A percentile compares a stretch with the other conserved stretches of the same genome.
Conservation (phyloP, 306 rosid genomes). For the Cucurbita moschata region DNA sequence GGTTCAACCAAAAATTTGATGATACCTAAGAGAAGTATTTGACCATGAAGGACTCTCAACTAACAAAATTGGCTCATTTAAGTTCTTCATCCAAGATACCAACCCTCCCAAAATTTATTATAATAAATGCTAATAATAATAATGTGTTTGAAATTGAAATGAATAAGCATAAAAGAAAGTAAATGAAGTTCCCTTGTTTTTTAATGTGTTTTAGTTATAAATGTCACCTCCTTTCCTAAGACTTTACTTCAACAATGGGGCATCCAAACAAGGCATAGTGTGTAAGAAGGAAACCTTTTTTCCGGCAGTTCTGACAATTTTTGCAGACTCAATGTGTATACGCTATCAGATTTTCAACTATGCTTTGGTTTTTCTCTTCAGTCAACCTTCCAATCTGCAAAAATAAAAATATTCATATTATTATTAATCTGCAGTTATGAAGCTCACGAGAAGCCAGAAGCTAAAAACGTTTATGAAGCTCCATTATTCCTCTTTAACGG, state of each 20-base stretch:
- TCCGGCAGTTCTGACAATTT: background rate
- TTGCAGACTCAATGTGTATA: background rate
- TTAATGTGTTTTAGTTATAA: background rate
- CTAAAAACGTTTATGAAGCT: no score
- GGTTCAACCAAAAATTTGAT: no score
- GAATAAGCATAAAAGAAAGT: no score
- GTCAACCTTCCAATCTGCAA: slow-evolving; percentile 7
- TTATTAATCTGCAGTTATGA: no score
- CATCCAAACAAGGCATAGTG: background rate
- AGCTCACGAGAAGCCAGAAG: no score
- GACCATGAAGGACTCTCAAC: background rate
- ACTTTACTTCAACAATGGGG: background rate
- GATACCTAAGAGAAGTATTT: no score
- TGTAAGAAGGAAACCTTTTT: background rate
- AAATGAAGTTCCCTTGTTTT: background rate
- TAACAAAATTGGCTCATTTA: background rate
- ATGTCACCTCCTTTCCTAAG: background rate
- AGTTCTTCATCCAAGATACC: background rate
- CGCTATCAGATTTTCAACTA: background rate
- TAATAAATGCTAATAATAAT: background rate
- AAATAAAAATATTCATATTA: background rate
- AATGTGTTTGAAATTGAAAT: background rate
- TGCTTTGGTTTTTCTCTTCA: background rate
- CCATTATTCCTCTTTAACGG: no score
- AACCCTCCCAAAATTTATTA: background rate